Percentiles rank a stretch among this genome's conserved stretches.
Conservation (phyloP, 2,329 filamentous ascomycete genomes). For the Calonectria hongkongensis region DNA sequence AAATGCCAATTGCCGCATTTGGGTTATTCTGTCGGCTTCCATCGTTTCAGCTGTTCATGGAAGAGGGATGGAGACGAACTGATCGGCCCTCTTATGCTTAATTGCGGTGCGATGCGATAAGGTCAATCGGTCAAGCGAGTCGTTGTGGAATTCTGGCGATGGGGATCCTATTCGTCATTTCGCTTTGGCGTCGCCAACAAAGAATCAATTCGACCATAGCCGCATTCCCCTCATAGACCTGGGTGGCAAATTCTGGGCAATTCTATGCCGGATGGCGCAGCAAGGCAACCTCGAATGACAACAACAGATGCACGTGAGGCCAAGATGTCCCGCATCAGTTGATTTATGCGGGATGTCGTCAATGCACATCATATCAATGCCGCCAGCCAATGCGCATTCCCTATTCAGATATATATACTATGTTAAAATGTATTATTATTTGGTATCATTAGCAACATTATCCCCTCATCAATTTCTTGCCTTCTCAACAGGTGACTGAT, state of each 20-base stretch:
- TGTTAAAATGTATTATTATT: too few species aligned
- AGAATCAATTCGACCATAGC: not conserved
- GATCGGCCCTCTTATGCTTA: not conserved
- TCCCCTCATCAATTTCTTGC: not conserved
- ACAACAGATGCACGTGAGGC: not conserved
- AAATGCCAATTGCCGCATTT: slow-evolving; percentile 11
- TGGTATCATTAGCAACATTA: not conserved
- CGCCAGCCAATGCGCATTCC: not conserved
- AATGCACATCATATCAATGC: not conserved
- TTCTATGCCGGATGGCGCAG: slow-evolving; percentile 15
- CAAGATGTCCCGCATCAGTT: not conserved
- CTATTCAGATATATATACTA: not conserved
- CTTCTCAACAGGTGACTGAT: slow-evolving; percentile 6
- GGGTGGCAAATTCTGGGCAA: slow-evolving; percentile 5
- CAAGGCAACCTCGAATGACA: slow-evolving; percentile 5
- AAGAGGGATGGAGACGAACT: not conserved
- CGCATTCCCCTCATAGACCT: not conserved
- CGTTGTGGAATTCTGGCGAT: too few species aligned
- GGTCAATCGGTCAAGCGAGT: not conserved
- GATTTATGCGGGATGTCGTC: slow-evolving; percentile 10
- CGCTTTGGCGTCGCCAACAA: not conserved
- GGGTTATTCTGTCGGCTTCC: not conserved
- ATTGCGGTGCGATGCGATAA: not conserved
- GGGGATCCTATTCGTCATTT: not conserved
- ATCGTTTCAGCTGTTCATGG: not conserved